Percentiles rank a stretch among this genome's conserved stretches.
phyloP scores from a whole-genome alignment of 257 asterid species.

The Solanum ossicruentum region DNA sequence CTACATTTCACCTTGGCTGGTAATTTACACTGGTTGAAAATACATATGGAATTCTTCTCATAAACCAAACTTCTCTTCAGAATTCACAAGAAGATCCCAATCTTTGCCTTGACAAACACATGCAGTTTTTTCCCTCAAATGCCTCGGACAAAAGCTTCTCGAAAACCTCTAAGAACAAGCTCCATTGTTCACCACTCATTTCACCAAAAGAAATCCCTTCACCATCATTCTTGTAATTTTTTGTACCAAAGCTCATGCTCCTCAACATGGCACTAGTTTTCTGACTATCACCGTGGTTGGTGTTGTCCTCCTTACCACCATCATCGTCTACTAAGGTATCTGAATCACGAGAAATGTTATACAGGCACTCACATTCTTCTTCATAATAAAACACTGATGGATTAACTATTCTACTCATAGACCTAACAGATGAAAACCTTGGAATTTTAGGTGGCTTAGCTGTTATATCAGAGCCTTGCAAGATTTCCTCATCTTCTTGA shows the following conservation, averaged over 20 bases:
- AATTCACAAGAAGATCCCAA: constrained; percentile 81
- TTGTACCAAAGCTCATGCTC: constrained; percentile 58
- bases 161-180: constrained; percentile 45
- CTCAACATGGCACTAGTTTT: constrained; percentile 35
- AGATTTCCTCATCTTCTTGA: background rate
- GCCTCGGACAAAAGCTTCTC: constrained; percentile 43
- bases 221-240: constrained; percentile 32
- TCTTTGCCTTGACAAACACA: constrained; percentile 66
- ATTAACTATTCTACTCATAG: constrained; percentile 20
- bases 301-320: background rate
- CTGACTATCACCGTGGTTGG: constrained; percentile 4
- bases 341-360: background rate
- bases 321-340: background rate
- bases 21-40: constrained; percentile 1
- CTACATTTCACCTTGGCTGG: constrained; percentile 19
- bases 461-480: constrained; percentile 6
- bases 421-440: constrained; percentile 27
- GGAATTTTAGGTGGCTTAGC: constrained; percentile 41
- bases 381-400: background rate
- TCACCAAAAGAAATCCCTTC: constrained; percentile 57
- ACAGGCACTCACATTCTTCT: constrained; percentile 3
- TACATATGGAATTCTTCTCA: background rate
- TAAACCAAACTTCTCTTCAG: constrained; percentile 20
- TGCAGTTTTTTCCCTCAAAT: constrained; percentile 55
- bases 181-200: constrained; percentile 57